Conservation (phyloP, 495 filamentous ascomycete species). For the Penicillium nucicola region DNA sequence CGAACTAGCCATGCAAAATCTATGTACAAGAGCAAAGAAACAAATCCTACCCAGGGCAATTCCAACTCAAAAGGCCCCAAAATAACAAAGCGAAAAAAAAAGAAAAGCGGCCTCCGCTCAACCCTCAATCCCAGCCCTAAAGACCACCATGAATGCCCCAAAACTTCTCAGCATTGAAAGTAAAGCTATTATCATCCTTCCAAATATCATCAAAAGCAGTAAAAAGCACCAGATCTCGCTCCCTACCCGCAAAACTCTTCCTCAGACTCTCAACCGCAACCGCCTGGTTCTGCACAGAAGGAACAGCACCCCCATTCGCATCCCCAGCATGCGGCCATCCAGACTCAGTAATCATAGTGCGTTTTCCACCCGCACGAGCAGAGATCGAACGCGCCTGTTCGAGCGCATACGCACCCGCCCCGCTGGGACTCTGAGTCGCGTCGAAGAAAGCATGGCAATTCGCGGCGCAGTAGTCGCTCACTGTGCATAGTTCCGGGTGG, state of each 20-base stretch:
- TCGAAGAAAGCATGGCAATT: slow-evolving; percentile 90
- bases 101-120: neutral
- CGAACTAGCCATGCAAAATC: neutral
- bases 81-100: neutral
- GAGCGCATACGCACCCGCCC: slow-evolving; percentile 62
- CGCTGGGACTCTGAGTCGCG: slow-evolving; percentile 46
- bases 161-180: slow-evolving; percentile 68
- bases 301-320: slow-evolving; percentile 62
- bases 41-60: neutral
- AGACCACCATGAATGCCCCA: slow-evolving; percentile 55
- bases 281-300: slow-evolving; percentile 58
- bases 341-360: slow-evolving; percentile 65
- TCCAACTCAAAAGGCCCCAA: too few species aligned
- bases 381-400: slow-evolving; percentile 51
- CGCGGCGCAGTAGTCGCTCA: slow-evolving; percentile 73
- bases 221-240: slow-evolving; percentile 61
- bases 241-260: slow-evolving; percentile 42
- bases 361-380: slow-evolving; percentile 49
- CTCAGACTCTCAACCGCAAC: slow-evolving; percentile 62
- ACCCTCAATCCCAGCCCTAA: neutral
- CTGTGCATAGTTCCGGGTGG: slow-evolving; percentile 68
- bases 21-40: slow-evolving; percentile 1
- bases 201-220: slow-evolving; percentile 73
- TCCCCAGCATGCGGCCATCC: slow-evolving; percentile 76
- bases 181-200: slow-evolving; percentile 64